Conservation (phyloP, 2,329 filamentous ascomycete genomes). For the Arthrobotrys iridis region DNA sequence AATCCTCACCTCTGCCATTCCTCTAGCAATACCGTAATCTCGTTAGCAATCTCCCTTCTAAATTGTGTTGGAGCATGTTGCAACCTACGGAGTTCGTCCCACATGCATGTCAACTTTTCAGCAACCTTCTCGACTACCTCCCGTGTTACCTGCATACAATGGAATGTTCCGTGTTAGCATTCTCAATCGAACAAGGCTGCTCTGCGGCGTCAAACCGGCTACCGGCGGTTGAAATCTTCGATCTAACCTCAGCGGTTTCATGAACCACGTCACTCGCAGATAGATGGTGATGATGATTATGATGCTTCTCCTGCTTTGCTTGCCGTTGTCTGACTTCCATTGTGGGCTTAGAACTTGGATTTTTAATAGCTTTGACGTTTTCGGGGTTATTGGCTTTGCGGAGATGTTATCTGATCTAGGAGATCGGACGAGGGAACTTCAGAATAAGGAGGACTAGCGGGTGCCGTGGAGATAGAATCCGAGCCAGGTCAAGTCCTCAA, state of each 20-base stretch:
- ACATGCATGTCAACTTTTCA: constrained; percentile 57
- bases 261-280: constrained; percentile 37
- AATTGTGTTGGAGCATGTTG: constrained; percentile 26
- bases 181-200: not conserved
- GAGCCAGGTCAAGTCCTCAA: not conserved
- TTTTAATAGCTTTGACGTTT: not conserved
- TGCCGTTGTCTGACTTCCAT: constrained; percentile 34
- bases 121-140: constrained; percentile 43
- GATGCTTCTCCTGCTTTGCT: constrained; percentile 5
- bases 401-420: not conserved
- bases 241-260: constrained; percentile 42
- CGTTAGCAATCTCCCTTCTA: not conserved
- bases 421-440: not conserved
- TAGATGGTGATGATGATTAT: constrained; percentile 5
- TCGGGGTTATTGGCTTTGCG: too few species aligned
- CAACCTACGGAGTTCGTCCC: constrained; percentile 58
- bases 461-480: not conserved
- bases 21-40: constrained; percentile 3
- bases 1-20: constrained; percentile 43
- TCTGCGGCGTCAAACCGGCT: not conserved
- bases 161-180: constrained; percentile 9
- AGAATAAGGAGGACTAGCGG: not conserved
- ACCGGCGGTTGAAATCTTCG: not conserved
- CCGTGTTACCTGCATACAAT: constrained; percentile 25
- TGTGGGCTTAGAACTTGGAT: not conserved